Percentiles rank a stretch among this genome's conserved stretches.
phyloP scores from a whole-genome alignment of 2,329 filamentous ascomycete genomes.

The Bipolaris bicolor region DNA sequence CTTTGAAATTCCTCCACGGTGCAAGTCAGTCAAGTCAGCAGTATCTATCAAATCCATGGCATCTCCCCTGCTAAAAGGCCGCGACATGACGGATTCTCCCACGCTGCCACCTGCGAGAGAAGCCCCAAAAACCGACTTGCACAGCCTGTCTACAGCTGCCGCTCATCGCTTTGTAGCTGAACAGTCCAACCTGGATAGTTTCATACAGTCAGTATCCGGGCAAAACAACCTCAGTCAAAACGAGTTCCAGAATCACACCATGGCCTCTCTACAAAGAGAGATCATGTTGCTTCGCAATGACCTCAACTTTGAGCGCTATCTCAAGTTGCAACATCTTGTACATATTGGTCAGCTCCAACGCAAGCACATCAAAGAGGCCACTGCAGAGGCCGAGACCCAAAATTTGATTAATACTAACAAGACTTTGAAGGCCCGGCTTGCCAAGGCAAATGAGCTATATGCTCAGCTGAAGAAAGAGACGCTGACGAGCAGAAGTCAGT shows the following conservation, averaged over 20 bases:
- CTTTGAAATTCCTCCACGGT: constrained; percentile 29
- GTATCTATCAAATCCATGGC: constrained; percentile 53
- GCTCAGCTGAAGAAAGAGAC: constrained; percentile 74
- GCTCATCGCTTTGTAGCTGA: constrained; percentile 29
- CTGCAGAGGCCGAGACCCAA: constrained; percentile 81
- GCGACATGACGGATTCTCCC: constrained; percentile 64
- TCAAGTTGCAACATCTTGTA: constrained; percentile 81
- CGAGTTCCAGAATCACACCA: constrained; percentile 45
- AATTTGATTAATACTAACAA: constrained; percentile 80
- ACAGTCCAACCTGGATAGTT: constrained; percentile 45
- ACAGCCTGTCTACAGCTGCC: constrained; percentile 21
- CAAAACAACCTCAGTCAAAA: constrained; percentile 34
- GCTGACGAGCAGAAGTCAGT: constrained; percentile 72
- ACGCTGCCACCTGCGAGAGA: constrained; percentile 60
- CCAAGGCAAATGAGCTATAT: constrained; percentile 74
- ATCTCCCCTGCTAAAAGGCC: constrained; percentile 52
- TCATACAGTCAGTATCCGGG: constrained; percentile 35
- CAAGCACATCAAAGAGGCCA: constrained; percentile 75
- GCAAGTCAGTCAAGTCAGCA: constrained; percentile 50
- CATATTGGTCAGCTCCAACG: constrained; percentile 81
- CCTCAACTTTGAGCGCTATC: constrained; percentile 80
- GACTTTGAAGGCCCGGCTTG: constrained; percentile 72
- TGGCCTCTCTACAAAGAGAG: constrained; percentile 68
- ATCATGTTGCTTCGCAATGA: constrained; percentile 80
- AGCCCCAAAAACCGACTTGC: constrained; percentile 30